Evolutionary conservation across 768 basidiomycete species (phyloP), one percentile per base, ranked within the genome.

Genomic region (Serendipita sp.): DNA sequence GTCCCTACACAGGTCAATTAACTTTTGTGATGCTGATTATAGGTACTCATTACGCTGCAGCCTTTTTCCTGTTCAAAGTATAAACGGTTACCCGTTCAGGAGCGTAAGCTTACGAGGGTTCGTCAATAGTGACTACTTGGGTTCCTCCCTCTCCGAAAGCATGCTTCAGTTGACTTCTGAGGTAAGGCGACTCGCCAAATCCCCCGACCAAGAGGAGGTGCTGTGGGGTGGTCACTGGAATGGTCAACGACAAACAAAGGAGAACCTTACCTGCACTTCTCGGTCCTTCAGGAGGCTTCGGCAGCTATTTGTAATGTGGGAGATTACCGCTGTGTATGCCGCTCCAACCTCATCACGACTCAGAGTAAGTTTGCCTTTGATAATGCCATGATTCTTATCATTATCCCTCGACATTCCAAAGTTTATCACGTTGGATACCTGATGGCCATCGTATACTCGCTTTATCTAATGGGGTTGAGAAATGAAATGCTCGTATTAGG

Each of bases 381-480:
- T 58, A 31, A 58, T 58, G 11, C 53, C 53, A n/a, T 17, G 22
- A 50, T 28, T 42, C 42, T 26, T 50, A 28, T 63, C 62, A 13
- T 34, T 63, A 26, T 63, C 62, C 20, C 62, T 48, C 5, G 20
- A 26, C 16, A 48, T 20, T 26, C 62, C 62, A 38, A 63, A 63
- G 11, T 50, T 9, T 20, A 63, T 58, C 14, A 56, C 50, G 28
- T 14, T 3, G 3, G 62, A 38, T 3, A 28, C 34, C 11, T 16
- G 14, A 26, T 30, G 26, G 30, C 51, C 62, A 33, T 63, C 48
- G 51, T 56, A 63, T 14, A 34, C 41, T 9, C 62, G 48, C 53
- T 63, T 63, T 22, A 50, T 63, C 51, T 63, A 56, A n/a, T 5
- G 17, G 5, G 26, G n/a, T 7, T 28, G 5, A 48, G 45, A 20